Evolutionary conservation across 306 rosid species (phyloP).

Genomic region (Gynostemma pentaphyllum): DNA sequence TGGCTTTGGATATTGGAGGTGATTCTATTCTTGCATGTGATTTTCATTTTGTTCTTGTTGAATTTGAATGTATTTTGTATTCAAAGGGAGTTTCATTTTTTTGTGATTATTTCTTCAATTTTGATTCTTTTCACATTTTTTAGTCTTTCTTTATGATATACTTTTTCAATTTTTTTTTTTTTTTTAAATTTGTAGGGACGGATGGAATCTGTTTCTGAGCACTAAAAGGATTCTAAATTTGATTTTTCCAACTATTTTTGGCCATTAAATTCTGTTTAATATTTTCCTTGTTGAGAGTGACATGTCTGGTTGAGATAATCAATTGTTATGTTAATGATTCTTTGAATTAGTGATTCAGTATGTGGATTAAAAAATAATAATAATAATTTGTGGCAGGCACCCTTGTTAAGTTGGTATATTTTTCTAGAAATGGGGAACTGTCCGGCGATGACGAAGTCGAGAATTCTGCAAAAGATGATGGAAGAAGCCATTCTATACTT

Average conservation of each 20-base stretch:
- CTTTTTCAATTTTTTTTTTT: not conserved
- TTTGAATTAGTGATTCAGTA: too few species aligned
- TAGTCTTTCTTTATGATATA: not conserved
- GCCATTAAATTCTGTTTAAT: not conserved
- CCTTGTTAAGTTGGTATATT: slow-evolving; percentile 72
- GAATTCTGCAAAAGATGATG: slow-evolving; percentile 22
- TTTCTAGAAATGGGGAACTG: slow-evolving; percentile 37
- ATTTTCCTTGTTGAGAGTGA: not conserved
- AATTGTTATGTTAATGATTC: not conserved
- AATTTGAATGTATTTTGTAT: too few species aligned
- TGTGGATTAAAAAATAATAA: too few species aligned
- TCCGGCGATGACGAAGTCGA: slow-evolving; percentile 22
- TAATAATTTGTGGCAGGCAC: slow-evolving; percentile 74
- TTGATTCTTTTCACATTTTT: not conserved
- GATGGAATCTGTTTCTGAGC: not conserved
- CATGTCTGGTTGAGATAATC: not conserved
- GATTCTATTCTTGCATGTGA: too few species aligned
- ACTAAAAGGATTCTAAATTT: not conserved
- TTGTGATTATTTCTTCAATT: not conserved
- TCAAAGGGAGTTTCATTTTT: too few species aligned
- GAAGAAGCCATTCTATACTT: slow-evolving; percentile 24
- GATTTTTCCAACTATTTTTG: not conserved
- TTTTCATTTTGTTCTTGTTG: too few species aligned
- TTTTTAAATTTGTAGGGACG: not conserved
- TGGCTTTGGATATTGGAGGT: slow-evolving; percentile 91